These are phyloP conservation scores for Rhizopus arrhizus DNA, from an alignment of 371 early-diverging fungal genomes.

Conservation along the genomic window DNA sequence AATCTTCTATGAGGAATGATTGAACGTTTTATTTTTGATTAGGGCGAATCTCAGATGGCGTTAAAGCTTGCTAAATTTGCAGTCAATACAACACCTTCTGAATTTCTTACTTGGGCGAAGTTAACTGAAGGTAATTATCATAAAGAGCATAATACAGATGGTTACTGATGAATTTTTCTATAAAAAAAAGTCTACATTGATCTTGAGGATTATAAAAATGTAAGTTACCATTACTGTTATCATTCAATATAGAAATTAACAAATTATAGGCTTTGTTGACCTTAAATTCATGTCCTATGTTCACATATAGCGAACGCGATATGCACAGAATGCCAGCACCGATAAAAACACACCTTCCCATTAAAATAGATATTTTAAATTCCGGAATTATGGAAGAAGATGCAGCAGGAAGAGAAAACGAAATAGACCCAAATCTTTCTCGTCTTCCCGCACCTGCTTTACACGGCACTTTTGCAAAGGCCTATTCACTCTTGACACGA, in stretches of 20 bases:
- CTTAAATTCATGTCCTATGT: slow-evolving; percentile 97
- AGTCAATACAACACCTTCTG: slow-evolving; percentile 92
- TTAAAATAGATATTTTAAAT: slow-evolving; percentile 67
- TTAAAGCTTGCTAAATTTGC: slow-evolving; percentile 87
- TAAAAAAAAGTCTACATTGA: slow-evolving; percentile 72
- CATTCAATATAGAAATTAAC: background rate
- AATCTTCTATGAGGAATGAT: background rate
- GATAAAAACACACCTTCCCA: slow-evolving; percentile 75
- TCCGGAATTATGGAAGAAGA: slow-evolving; percentile 73
- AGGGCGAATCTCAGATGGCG: slow-evolving; percentile 77
- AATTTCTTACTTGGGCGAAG: slow-evolving; percentile 92
- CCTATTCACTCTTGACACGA: slow-evolving; percentile 80
- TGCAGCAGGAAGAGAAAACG: slow-evolving; percentile 67
- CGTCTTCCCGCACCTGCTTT: slow-evolving; percentile 87
- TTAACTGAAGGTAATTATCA: slow-evolving; percentile 70
- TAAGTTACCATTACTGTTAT: slow-evolving; percentile 31
- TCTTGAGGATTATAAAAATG: slow-evolving; percentile 79
- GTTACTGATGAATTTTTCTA: background rate
- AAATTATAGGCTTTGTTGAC: slow-evolving; percentile 79
- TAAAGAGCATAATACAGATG: background rate
- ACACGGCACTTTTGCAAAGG: slow-evolving; percentile 88
- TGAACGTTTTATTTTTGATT: slow-evolving; percentile 4
- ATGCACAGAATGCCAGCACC: slow-evolving; percentile 89
- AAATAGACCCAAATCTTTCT: slow-evolving; percentile 67
- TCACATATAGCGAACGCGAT: slow-evolving; percentile 88